A percentile compares a stretch with the other conserved stretches of the same genome.
These are phyloP conservation scores for Telfairia occidentalis DNA, from an alignment of 331 rosid species.

Conservation along the genomic window DNA sequence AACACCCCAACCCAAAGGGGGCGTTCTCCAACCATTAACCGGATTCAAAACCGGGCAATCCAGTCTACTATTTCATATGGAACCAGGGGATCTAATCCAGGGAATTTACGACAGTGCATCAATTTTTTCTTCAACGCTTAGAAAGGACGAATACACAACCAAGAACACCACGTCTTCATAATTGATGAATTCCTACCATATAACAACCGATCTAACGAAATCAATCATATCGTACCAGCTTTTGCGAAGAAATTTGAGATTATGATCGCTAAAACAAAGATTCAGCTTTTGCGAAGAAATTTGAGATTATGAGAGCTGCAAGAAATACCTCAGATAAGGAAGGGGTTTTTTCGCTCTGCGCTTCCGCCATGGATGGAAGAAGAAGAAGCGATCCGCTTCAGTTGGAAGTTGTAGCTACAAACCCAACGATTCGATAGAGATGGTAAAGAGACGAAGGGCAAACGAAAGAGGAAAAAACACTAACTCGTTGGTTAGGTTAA, in stretches of 20 bases:
- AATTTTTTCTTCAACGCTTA: neutral
- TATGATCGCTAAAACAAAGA: neutral
- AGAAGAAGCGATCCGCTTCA: conserved; percentile 16
- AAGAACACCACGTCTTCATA: neutral
- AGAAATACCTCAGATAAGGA: conserved; percentile 59
- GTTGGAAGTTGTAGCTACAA: conserved; percentile 12
- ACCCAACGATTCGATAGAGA: neutral
- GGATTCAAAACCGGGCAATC: neutral
- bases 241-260: neutral
- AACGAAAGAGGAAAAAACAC: neutral
- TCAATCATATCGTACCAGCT: neutral
- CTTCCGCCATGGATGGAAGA: conserved; percentile 58
- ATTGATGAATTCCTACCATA: neutral
- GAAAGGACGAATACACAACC: neutral
- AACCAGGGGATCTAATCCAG: neutral
- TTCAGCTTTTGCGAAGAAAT: neutral
- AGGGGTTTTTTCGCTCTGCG: conserved; percentile 29
- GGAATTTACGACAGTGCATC: neutral
- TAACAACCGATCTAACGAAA: neutral
- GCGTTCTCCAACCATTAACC: neutral
- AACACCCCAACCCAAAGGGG: neutral
- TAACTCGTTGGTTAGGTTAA: conserved; percentile 14
- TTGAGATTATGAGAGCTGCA: neutral
- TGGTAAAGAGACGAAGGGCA: neutral
- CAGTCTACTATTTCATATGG: neutral